Evolutionary conservation across 495 filamentous ascomycete genomes (phyloP).

Genomic region (Cercophora scortea): DNA sequence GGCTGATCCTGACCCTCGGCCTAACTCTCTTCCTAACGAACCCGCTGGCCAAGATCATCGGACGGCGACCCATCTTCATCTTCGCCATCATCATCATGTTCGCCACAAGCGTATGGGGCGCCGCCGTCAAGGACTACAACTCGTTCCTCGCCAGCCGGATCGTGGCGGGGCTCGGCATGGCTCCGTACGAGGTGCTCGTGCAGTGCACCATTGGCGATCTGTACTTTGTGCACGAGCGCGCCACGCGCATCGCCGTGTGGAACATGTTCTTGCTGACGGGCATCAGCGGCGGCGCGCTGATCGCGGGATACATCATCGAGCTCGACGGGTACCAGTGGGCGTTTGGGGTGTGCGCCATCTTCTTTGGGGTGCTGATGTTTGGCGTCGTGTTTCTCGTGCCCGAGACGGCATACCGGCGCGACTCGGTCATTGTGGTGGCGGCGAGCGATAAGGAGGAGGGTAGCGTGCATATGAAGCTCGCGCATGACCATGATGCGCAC

Average conservation of each 20-base stretch:
- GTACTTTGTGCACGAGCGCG: conserved; percentile 60
- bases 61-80: conserved; percentile 56
- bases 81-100: conserved; percentile 51
- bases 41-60: conserved; percentile 56
- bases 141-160: conserved; percentile 48
- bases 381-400: conserved; percentile 43
- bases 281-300: conserved; percentile 41
- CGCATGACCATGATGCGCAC: conserved; percentile 10
- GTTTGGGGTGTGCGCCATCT: conserved; percentile 45
- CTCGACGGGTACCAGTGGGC: conserved; percentile 48
- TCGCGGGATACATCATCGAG: conserved; percentile 48
- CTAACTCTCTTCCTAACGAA: conserved; percentile 48
- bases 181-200: conserved; percentile 51
- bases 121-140: conserved; percentile 44
- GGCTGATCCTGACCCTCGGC: conserved; percentile 27
- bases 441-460: conserved; percentile 11
- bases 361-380: conserved; percentile 42
- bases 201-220: conserved; percentile 48
- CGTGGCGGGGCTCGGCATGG: conserved; percentile 46
- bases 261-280: conserved; percentile 53
- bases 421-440: conserved; percentile 12
- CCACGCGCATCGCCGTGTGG: conserved; percentile 56
- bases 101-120: conserved; percentile 52
- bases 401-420: conserved; percentile 44
- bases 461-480: conserved; percentile 9